These are phyloP conservation scores for Hygrophila difformis DNA, from an alignment of 257 asterid species.

Conservation along the genomic window DNA sequence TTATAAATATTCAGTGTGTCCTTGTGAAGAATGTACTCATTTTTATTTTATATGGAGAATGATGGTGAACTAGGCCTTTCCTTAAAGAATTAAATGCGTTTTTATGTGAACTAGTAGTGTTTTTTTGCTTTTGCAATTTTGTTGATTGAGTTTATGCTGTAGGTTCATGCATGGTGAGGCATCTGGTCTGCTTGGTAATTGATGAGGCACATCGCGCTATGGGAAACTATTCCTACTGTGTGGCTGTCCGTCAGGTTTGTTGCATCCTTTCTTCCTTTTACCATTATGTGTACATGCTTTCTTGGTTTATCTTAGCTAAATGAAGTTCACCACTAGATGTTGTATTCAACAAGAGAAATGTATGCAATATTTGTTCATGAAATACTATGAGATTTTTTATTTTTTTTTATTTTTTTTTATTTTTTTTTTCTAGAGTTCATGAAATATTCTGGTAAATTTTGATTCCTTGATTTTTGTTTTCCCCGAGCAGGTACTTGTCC, in stretches of 20 bases:
- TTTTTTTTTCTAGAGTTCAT: neutral
- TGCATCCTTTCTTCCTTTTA: conserved; percentile 9
- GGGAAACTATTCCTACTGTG: conserved; percentile 85
- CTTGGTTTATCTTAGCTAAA: neutral
- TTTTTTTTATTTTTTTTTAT: neutral
- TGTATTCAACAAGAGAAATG: neutral
- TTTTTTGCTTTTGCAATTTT: conserved; percentile 7
- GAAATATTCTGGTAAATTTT: neutral
- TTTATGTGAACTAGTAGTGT: neutral
- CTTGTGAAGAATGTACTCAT: too few relatives aligned
- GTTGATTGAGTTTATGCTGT: conserved; percentile 12
- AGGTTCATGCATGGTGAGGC: conserved; percentile 80
- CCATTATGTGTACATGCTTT: conserved; percentile 5
- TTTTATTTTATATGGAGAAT: too few relatives aligned
- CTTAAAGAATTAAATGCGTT: too few relatives aligned
- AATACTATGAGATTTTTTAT: conserved; percentile 4
- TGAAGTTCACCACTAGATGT: too few relatives aligned
- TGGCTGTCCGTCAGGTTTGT: conserved; percentile 82
- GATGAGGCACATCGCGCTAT: conserved; percentile 99
- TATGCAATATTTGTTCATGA: conserved; percentile 8
- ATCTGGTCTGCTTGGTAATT: conserved; percentile 92
- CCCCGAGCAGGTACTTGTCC: too few relatives aligned
- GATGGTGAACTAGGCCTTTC: too few relatives aligned
- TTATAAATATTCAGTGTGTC: neutral
- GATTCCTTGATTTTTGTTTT: neutral